These are phyloP conservation scores for Musa acuminata DNA, from an alignment of 176 grass and related monocot species.

Conservation along the genomic window DNA sequence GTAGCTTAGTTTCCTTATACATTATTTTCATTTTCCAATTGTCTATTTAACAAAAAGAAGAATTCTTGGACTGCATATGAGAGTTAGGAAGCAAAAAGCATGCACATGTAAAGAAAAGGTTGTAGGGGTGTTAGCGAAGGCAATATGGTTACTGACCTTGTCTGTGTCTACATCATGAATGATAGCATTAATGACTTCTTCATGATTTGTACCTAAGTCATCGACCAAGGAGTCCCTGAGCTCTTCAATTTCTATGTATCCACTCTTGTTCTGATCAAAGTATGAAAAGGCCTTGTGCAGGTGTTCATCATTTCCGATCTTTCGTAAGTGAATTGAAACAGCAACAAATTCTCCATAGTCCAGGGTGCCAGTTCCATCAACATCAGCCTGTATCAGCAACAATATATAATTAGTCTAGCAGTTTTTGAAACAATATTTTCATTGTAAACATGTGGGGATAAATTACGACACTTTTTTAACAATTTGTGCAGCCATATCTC, in stretches of 20 bases:
- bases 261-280: conserved; percentile 1
- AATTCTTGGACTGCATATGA: too few species aligned
- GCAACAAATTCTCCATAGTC: conserved; percentile 10
- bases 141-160: background rate
- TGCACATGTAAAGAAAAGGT: background rate
- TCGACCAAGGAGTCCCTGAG: background rate
- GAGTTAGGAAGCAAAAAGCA: too few species aligned
- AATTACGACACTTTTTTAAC: too few species aligned
- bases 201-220: background rate
- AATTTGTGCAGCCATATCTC: background rate
- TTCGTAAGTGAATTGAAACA: background rate
- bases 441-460: background rate
- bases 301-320: background rate
- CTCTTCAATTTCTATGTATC: conserved; percentile 1
- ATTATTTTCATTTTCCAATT: too few species aligned
- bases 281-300: background rate
- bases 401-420: background rate
- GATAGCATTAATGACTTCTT: conserved; percentile 3
- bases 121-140: background rate
- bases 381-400: background rate
- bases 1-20: too few species aligned
- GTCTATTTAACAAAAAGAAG: too few species aligned
- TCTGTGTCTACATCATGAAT: conserved; percentile 4
- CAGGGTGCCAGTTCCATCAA: background rate
- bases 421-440: background rate